Evolutionary conservation across 164 flowering plant species (phyloP).

Genomic region (Annona squamosa): DNA sequence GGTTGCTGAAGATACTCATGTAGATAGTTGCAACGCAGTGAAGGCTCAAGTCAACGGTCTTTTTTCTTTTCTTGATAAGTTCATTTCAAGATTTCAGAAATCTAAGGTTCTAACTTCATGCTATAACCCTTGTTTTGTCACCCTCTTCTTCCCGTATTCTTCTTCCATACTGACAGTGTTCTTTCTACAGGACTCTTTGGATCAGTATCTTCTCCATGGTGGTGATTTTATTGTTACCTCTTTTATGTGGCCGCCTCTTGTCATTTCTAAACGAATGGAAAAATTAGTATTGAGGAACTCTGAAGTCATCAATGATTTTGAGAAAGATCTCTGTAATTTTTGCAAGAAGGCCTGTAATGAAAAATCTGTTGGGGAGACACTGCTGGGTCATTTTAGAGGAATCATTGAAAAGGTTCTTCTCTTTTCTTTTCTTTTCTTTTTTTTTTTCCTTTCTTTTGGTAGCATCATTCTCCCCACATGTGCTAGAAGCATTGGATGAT

Average conservation of each 20-base stretch:
- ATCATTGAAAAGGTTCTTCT: conserved; percentile 45
- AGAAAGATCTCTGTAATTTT: conserved; percentile 31
- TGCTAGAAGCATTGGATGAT: neutral
- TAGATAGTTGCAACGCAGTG: conserved; percentile 39
- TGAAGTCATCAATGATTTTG: conserved; percentile 37
- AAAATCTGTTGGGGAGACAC: conserved; percentile 32
- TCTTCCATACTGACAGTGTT: neutral
- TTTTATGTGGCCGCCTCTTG: conserved; percentile 14
- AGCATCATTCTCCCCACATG: neutral
- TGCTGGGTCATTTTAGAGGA: conserved; percentile 41
- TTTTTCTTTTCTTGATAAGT: conserved; percentile 37
- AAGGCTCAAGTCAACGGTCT: conserved; percentile 29
- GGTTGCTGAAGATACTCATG: conserved; percentile 45
- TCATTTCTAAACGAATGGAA: conserved; percentile 53
- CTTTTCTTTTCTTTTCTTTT: neutral
- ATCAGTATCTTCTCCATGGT: conserved; percentile 46
- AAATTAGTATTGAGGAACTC: conserved; percentile 45
- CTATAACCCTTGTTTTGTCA: neutral
- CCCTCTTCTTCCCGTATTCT: neutral
- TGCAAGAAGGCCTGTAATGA: conserved; percentile 15
- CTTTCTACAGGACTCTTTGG: conserved; percentile 53
- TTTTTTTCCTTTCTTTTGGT: neutral
- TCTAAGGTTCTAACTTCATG: conserved; percentile 51
- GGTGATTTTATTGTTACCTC: conserved; percentile 21
- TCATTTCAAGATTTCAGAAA: conserved; percentile 35